Conservation (phyloP, 768 basidiomycete genomes). For the Lanmaoa rubissima region DNA sequence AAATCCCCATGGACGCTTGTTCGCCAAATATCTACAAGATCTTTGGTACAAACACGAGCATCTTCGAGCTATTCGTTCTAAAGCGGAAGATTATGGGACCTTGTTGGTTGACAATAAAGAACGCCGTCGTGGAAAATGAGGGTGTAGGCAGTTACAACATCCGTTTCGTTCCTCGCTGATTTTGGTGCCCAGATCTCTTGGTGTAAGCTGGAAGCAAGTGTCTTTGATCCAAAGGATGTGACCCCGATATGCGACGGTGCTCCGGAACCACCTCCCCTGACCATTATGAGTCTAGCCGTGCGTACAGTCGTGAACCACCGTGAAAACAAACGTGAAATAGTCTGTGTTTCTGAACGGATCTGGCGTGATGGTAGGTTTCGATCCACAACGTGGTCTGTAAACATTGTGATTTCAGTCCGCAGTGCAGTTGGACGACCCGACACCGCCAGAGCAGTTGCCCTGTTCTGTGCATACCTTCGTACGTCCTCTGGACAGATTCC, state of each 20-base stretch:
- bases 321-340: slow-evolving; percentile 91
- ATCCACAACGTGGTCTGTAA: neutral
- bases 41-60: slow-evolving; percentile 88
- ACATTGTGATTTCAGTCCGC: slow-evolving; percentile 1
- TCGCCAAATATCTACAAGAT: slow-evolving; percentile 85
- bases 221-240: slow-evolving; percentile 84
- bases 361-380: slow-evolving; percentile 68
- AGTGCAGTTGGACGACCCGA: slow-evolving; percentile 91
- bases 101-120: slow-evolving; percentile 90
- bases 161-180: neutral
- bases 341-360: slow-evolving; percentile 78
- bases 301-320: slow-evolving; percentile 92
- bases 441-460: slow-evolving; percentile 82
- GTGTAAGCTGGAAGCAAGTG: slow-evolving; percentile 91
- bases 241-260: slow-evolving; percentile 79
- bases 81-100: slow-evolving; percentile 99
- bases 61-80: slow-evolving; percentile 90
- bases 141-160: slow-evolving; percentile 52
- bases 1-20: slow-evolving; percentile 66
- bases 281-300: slow-evolving; percentile 83
- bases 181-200: slow-evolving; percentile 73
- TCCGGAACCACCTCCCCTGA: slow-evolving; percentile 80
- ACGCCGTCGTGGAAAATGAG: slow-evolving; percentile 70
- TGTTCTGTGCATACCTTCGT: slow-evolving; percentile 87
- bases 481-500: slow-evolving; percentile 85